Evolutionary conservation across 805 yeast species (phyloP).

Genomic region (Candida nemodendra): DNA sequence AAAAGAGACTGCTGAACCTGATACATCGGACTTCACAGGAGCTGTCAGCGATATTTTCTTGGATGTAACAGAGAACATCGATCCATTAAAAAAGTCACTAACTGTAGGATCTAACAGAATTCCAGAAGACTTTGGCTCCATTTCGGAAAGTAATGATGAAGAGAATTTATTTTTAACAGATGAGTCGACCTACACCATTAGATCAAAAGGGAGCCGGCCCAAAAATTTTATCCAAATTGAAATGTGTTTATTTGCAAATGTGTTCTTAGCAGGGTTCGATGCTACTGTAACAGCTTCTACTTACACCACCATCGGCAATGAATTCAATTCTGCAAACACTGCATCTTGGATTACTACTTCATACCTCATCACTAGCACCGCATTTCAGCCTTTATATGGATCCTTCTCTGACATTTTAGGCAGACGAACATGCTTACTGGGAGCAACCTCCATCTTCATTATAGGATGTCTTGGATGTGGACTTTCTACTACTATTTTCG

Average conservation of each 20-base stretch:
- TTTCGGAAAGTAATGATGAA: background rate
- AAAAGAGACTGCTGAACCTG: no score
- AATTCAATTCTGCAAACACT: conserved; percentile 40
- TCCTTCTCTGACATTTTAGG: conserved; percentile 50
- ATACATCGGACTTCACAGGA: no score
- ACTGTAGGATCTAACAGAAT: no score
- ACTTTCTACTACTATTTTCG: conserved; percentile 36
- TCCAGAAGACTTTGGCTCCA: background rate
- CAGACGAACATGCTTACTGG: conserved; percentile 34
- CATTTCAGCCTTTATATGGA: conserved; percentile 51
- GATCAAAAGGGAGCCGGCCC: background rate
- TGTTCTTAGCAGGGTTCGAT: conserved; percentile 45
- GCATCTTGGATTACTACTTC: conserved; percentile 37
- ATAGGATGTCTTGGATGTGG: conserved; percentile 40
- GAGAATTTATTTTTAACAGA: background rate
- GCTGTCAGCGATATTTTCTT: no score
- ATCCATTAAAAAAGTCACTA: no score
- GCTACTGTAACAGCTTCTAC: conserved; percentile 48
- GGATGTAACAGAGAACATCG: no score
- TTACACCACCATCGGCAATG: conserved; percentile 45
- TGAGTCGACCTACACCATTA: background rate
- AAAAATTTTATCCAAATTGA: conserved; percentile 11
- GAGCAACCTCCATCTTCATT: conserved; percentile 29
- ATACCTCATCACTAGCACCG: conserved; percentile 34
- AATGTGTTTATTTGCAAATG: conserved; percentile 9